A percentile compares a stretch with the other conserved stretches of the same genome.
Conservation (phyloP, 495 filamentous ascomycete species). For the Chaetomidium leptoderma region DNA sequence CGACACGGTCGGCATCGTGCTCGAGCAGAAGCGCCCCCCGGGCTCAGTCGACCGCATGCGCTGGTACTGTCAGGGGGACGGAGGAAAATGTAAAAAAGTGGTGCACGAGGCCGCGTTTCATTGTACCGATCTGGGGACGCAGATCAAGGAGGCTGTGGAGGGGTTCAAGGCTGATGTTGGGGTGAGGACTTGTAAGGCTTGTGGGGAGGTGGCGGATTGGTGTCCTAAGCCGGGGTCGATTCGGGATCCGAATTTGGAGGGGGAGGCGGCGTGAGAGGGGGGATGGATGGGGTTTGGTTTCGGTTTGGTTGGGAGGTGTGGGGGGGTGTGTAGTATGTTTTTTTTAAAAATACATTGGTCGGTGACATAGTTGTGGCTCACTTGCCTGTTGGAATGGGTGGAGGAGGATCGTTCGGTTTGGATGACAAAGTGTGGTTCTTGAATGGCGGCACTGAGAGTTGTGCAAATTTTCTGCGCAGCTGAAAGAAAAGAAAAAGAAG, state of each 20-base stretch:
- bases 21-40: conserved; percentile 78
- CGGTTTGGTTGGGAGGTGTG: not conserved
- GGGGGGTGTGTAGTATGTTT: not conserved
- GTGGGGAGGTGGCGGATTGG: conserved; percentile 65
- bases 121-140: conserved; percentile 89
- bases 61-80: conserved; percentile 73
- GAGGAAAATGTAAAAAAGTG: conserved; percentile 57
- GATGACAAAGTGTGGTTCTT: no score
- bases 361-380: no score
- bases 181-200: conserved; percentile 71
- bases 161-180: conserved; percentile 67
- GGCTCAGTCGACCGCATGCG: conserved; percentile 71
- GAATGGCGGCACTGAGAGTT: no score
- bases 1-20: conserved; percentile 71
- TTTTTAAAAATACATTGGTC: no score
- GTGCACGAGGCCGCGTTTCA: conserved; percentile 86
- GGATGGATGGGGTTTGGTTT: not conserved
- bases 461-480: no score
- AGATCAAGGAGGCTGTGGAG: conserved; percentile 92
- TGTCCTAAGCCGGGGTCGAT: conserved; percentile 48
- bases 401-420: no score
- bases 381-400: no score
- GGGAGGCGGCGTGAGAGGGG: not conserved
- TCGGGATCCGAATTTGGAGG: conserved; percentile 47
- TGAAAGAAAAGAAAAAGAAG: no score